Evolutionary conservation across 306 rosid species (phyloP).

Genomic region (Vicia sativa): DNA sequence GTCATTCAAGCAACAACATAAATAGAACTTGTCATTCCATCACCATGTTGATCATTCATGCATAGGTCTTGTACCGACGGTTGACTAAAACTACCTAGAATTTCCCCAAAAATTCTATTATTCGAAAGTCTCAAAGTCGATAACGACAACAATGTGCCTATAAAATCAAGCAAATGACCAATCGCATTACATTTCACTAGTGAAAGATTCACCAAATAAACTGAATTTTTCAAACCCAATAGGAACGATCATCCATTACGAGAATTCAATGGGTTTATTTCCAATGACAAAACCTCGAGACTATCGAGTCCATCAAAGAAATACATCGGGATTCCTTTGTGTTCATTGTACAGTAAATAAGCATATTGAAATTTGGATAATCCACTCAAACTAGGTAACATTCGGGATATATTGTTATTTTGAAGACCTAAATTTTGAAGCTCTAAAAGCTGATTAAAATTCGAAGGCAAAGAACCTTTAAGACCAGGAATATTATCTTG

Average conservation of each 20-base stretch:
- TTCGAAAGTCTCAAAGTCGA: no score
- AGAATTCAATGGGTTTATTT: slow-evolving; percentile 57
- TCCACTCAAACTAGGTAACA: slow-evolving; percentile 67
- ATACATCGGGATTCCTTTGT: slow-evolving; percentile 64
- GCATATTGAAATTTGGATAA: slow-evolving; percentile 66
- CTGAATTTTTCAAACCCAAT: slow-evolving; percentile 52
- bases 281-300: slow-evolving; percentile 59
- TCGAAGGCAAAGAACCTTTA: slow-evolving; percentile 64
- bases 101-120: no score
- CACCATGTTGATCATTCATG: slow-evolving; percentile 68
- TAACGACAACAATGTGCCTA: no score
- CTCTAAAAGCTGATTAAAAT: slow-evolving; percentile 63
- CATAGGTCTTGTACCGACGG: no score
- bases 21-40: slow-evolving; percentile 62
- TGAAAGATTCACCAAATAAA: no score
- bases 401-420: slow-evolving; percentile 60
- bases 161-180: no score
- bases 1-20: slow-evolving; percentile 67
- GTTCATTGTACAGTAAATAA: slow-evolving; percentile 61
- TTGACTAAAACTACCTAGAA: no score
- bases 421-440: slow-evolving; percentile 77
- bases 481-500: slow-evolving; percentile 71
- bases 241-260: slow-evolving; percentile 74
- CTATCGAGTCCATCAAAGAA: slow-evolving; percentile 66
- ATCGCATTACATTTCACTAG: no score